phyloP scores from a whole-genome alignment of 2,329 filamentous ascomycete genomes.

The Monosporascus cannonballus region DNA sequence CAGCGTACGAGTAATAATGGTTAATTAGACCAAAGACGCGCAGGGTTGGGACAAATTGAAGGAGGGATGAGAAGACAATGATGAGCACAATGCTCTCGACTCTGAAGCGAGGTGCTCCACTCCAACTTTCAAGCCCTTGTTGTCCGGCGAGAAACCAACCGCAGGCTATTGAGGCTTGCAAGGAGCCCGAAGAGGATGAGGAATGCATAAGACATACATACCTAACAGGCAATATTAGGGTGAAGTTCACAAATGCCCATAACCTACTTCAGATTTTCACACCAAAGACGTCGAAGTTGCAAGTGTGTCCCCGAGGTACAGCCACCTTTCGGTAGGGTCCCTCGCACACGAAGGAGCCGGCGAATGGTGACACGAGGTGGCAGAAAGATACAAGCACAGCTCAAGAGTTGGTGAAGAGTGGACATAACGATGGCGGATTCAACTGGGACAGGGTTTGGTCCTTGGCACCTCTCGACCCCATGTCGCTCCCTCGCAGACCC shows the following conservation, averaged over 20 bases:
- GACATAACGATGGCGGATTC: constrained; percentile 13
- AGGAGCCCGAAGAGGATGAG: neutral
- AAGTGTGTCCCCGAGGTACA: neutral
- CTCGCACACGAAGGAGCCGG: constrained; percentile 1
- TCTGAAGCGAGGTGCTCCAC: neutral
- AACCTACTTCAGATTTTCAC: neutral
- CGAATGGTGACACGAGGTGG: constrained; percentile 14
- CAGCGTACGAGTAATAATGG: neutral
- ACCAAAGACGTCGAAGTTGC: neutral
- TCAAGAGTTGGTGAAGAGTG: constrained; percentile 1
- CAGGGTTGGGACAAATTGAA: neutral
- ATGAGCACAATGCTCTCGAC: neutral
- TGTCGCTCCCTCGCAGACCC: constrained; percentile 17
- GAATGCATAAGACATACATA: neutral
- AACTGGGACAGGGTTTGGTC: constrained; percentile 17
- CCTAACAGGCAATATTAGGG: neutral
- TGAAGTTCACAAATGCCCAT: neutral
- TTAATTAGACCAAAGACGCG: neutral
- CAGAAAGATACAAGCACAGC: constrained; percentile 2
- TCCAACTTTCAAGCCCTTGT: neutral
- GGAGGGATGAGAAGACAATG: neutral
- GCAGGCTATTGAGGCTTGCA: neutral
- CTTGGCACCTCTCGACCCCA: constrained; percentile 24
- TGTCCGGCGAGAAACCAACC: neutral
- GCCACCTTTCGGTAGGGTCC: neutral